Conservation (phyloP, 768 basidiomycete species). For the Tubosaeta brunneosetosa region DNA sequence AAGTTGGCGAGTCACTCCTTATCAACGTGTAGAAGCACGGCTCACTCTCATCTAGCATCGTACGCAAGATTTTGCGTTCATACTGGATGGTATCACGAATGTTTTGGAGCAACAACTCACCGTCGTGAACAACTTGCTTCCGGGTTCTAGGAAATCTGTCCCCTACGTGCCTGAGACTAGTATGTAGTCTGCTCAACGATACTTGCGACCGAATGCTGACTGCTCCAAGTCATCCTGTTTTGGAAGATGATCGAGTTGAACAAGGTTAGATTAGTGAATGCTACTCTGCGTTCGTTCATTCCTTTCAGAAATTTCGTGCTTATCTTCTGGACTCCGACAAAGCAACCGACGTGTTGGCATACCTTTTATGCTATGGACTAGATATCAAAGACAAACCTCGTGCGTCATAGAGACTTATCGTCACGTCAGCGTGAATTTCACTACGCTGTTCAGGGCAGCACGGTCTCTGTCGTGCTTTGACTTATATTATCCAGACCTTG, state of each 20-base stretch:
- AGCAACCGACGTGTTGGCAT: constrained; percentile 69
- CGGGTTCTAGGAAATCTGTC: constrained; percentile 79
- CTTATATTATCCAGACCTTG: constrained; percentile 88
- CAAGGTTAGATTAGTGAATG: constrained; percentile 55
- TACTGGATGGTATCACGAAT: constrained; percentile 65
- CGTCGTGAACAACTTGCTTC: constrained; percentile 68
- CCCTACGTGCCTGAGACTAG: constrained; percentile 81
- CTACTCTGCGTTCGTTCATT: neutral
- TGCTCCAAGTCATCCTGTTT: constrained; percentile 60
- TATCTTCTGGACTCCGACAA: constrained; percentile 78
- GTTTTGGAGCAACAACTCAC: constrained; percentile 75
- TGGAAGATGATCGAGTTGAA: constrained; percentile 95
- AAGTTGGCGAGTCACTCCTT: constrained; percentile 55
- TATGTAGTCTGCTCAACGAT: constrained; percentile 35
- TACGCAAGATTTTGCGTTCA: constrained; percentile 80
- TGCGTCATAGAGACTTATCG: constrained; percentile 34
- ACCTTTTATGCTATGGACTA: constrained; percentile 74
- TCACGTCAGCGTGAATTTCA: constrained; percentile 7
- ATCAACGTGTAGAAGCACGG: constrained; percentile 2
- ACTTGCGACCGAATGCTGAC: constrained; percentile 5
- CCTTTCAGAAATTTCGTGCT: constrained; percentile 79
- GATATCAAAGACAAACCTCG: constrained; percentile 94
- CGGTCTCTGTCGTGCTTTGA: constrained; percentile 81
- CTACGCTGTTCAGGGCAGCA: constrained; percentile 63
- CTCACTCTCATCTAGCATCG: constrained; percentile 60